A percentile compares a stretch with the other conserved stretches of the same genome.
phyloP scores from a whole-genome alignment of 208 protist genomes.

The Acanthamoeba lenticulata region DNA sequence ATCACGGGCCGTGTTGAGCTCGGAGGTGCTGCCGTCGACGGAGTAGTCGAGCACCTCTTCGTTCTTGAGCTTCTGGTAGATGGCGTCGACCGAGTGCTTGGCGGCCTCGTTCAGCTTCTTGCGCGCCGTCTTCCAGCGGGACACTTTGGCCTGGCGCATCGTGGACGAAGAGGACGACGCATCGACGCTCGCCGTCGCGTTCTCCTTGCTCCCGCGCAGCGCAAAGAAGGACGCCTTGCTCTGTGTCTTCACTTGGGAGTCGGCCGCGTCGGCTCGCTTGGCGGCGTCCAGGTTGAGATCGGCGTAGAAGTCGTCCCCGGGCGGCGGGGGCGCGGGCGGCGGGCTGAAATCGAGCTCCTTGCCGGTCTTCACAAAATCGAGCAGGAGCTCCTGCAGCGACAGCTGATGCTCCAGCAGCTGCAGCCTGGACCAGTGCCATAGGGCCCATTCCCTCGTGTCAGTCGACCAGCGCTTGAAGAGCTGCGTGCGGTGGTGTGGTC shows the following conservation, averaged over 20 bases:
- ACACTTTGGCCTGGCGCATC: background rate
- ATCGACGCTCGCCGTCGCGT: too few species aligned
- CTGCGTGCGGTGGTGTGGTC: too few species aligned
- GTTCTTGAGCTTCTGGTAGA: background rate
- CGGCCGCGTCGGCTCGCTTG: background rate
- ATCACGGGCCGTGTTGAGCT: background rate
- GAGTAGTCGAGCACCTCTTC: background rate
- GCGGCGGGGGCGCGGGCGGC: background rate
- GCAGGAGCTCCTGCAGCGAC: background rate
- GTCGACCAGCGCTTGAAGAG: too few species aligned
- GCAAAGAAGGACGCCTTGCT: too few species aligned
- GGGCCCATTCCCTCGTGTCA: too few species aligned
- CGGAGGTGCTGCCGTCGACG: background rate
- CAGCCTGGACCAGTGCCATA: too few species aligned
- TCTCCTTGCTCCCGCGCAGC: too few species aligned
- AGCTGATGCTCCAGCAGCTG: background rate
- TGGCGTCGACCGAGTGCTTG: background rate
- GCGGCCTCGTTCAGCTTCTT: background rate
- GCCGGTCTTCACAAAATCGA: background rate
- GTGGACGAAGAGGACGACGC: background rate
- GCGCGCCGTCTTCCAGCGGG: background rate
- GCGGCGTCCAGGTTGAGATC: background rate
- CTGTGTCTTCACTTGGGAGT: too few species aligned
- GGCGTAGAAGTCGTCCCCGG: background rate
- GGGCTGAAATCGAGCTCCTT: background rate